A percentile compares a stretch with the other conserved stretches of the same genome.
Conservation (phyloP, 2,329 filamentous ascomycete species). For the Aspergillus texensis region DNA sequence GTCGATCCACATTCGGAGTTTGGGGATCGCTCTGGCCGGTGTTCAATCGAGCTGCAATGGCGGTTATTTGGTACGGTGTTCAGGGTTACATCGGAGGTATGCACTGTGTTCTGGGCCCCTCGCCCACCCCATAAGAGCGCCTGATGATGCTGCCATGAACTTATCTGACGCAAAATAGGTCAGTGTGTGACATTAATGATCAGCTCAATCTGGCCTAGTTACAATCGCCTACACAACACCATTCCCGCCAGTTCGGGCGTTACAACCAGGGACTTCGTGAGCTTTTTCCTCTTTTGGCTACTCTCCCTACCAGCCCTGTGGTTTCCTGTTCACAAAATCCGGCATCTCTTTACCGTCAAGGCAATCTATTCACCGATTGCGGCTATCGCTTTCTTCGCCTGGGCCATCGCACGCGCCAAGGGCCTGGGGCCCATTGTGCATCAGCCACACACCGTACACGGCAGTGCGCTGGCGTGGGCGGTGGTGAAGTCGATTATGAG, state of each 20-base stretch:
- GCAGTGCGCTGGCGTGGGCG: conserved; percentile 75
- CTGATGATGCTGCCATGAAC: background rate
- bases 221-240: conserved; percentile 65
- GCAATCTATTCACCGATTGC: conserved; percentile 79
- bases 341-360: conserved; percentile 90
- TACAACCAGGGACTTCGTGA: conserved; percentile 72
- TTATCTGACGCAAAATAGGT: conserved; percentile 44
- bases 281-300: conserved; percentile 87
- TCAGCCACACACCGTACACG: conserved; percentile 64
- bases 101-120: conserved; percentile 5
- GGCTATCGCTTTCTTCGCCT: conserved; percentile 84
- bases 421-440: conserved; percentile 82
- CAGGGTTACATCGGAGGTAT: conserved; percentile 69
- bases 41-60: conserved; percentile 84
- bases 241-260: conserved; percentile 69
- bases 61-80: conserved; percentile 86
- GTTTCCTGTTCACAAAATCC: conserved; percentile 86
- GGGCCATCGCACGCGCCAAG: conserved; percentile 79
- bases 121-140: background rate
- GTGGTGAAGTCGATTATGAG: conserved; percentile 86
- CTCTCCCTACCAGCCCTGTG: conserved; percentile 80
- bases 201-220: conserved; percentile 72
- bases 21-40: conserved; percentile 90
- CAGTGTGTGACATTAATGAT: conserved; percentile 90
- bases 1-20: conserved; percentile 78